A percentile compares a stretch with the other conserved stretches of the same genome.
Evolutionary conservation across 768 basidiomycete genomes (phyloP).

Genomic region (Mrakia hoshinonis): DNA sequence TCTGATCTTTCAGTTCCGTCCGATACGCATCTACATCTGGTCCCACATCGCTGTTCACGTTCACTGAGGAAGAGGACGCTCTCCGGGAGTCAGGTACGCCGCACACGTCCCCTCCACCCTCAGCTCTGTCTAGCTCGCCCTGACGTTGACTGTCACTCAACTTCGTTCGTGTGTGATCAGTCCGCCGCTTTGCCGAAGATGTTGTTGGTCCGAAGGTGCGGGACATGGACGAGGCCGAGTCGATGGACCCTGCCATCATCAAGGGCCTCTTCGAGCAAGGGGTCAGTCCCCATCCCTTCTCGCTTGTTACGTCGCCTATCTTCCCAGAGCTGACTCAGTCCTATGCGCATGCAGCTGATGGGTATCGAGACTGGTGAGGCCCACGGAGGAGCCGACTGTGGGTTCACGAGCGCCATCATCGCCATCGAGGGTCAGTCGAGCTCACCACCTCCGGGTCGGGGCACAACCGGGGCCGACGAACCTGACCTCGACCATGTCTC

Average conservation of each 20-base stretch:
- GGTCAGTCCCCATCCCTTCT: constrained; percentile 48
- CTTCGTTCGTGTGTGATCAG: constrained; percentile 43
- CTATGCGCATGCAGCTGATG: constrained; percentile 61
- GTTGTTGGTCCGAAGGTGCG: constrained; percentile 82
- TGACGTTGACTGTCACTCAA: not conserved
- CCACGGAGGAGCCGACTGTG: constrained; percentile 76
- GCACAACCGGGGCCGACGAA: not conserved
- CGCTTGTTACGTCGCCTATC: not conserved
- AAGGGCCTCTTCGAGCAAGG: constrained; percentile 90
- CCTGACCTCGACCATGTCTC: not conserved
- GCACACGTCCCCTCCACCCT: not conserved
- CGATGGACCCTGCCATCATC: constrained; percentile 81
- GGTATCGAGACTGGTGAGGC: constrained; percentile 84
- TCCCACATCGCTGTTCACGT: constrained; percentile 50
- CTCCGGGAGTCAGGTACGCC: constrained; percentile 73
- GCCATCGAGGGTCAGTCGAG: constrained; percentile 59
- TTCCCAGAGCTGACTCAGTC: not conserved
- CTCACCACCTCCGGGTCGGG: not conserved
- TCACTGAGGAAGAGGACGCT: constrained; percentile 92
- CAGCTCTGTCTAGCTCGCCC: not conserved
- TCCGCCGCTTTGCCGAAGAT: constrained; percentile 78
- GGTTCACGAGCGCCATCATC: constrained; percentile 91
- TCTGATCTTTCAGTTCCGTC: not conserved
- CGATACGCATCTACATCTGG: not conserved
- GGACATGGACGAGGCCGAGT: constrained; percentile 97